These are phyloP conservation scores for Trichoderma atroviride DNA, from an alignment of 2,329 filamentous ascomycete species.

Conservation along the genomic window DNA sequence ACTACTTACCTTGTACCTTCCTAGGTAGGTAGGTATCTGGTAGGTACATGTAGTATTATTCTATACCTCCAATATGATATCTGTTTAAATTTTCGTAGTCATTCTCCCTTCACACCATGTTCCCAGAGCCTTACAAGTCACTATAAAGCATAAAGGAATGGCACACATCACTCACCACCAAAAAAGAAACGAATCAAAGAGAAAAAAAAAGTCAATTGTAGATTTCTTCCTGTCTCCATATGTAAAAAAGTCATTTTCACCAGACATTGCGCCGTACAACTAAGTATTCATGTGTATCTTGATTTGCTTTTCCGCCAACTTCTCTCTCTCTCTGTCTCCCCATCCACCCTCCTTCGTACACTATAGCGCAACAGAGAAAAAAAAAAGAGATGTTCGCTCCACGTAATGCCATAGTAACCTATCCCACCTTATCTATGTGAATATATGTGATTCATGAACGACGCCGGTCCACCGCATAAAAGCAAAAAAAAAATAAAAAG, in stretches of 20 bases:
- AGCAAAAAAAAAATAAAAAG: neutral
- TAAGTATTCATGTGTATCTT: constrained; percentile 14
- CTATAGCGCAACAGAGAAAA: constrained; percentile 1
- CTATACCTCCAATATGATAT: neutral
- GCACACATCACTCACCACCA: neutral
- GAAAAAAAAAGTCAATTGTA: constrained; percentile 8
- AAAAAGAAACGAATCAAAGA: neutral
- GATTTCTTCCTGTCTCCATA: neutral
- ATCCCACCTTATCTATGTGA: constrained; percentile 19
- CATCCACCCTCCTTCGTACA: neutral
- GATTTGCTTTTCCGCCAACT: neutral
- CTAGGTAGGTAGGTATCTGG: no score
- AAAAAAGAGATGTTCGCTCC: constrained; percentile 8
- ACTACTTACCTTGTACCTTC: no score
- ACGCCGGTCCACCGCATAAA: constrained; percentile 14
- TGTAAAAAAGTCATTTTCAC: constrained; percentile 16
- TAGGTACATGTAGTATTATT: no score
- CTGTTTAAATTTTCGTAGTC: neutral
- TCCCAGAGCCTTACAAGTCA: neutral
- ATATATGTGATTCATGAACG: constrained; percentile 16
- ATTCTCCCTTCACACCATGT: constrained; percentile 10
- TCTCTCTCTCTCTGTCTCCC: neutral
- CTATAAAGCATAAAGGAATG: neutral
- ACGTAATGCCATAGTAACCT: constrained; percentile 17
- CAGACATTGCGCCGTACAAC: constrained; percentile 11